These are phyloP conservation scores for Amoeboaphelidium protococcarum DNA, from an alignment of 371 early-diverging fungal genomes.

Conservation along the genomic window DNA sequence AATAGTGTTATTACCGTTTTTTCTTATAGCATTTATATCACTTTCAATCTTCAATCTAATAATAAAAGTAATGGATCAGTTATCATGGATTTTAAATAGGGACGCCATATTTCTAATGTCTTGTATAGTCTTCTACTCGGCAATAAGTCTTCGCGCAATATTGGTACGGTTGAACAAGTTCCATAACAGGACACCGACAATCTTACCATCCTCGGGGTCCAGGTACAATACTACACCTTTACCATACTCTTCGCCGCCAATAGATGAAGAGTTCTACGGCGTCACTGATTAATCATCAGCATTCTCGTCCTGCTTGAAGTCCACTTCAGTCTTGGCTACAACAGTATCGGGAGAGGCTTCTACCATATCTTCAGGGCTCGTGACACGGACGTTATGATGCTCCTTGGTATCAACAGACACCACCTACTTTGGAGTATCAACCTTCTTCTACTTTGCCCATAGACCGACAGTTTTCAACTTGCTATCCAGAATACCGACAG, in stretches of 20 bases:
- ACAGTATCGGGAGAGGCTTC: conserved; percentile 8
- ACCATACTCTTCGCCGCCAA: conserved; percentile 17
- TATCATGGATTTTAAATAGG: conserved; percentile 12
- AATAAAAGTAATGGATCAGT: conserved; percentile 3
- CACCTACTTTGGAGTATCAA: conserved; percentile 11
- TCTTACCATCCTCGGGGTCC: conserved; percentile 20
- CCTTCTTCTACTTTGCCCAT: conserved; percentile 32
- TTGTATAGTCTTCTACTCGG: conserved; percentile 9
- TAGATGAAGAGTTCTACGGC: conserved; percentile 3
- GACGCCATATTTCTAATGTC: conserved; percentile 14
- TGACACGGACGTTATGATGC: conserved; percentile 6
- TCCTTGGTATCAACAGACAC: conserved; percentile 1
- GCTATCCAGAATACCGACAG: conserved; percentile 38
- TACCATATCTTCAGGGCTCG: conserved; percentile 12
- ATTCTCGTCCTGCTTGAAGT: neutral
- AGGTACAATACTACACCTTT: conserved; percentile 44
- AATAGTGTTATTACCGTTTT: too few relatives aligned
- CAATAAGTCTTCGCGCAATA: conserved; percentile 34
- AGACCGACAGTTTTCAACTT: conserved; percentile 33
- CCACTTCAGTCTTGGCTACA: conserved; percentile 9
- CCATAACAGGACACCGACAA: conserved; percentile 19
- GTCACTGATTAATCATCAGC: neutral
- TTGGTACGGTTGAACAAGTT: conserved; percentile 39
- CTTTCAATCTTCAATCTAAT: neutral
- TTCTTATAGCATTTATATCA: too few relatives aligned